Percentiles rank a stretch among this genome's conserved stretches.
Evolutionary conservation across 2,329 filamentous ascomycete species (phyloP).

Genomic region (Pleomassaria siparia): DNA sequence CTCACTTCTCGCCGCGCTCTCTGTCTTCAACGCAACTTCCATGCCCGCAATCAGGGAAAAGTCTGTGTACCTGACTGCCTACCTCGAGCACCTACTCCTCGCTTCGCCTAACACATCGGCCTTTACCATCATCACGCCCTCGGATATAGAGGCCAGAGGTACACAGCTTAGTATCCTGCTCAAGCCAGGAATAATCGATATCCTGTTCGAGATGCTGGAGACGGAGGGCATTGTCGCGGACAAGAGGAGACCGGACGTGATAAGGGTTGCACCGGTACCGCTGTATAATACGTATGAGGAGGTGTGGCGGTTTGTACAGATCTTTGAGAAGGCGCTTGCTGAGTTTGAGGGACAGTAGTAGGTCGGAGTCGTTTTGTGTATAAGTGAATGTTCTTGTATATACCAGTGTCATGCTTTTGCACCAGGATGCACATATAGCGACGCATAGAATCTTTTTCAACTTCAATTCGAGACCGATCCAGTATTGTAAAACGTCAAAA

Average conservation of each 20-base stretch:
- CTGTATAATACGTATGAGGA: slow-evolving; percentile 81
- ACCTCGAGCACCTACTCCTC: slow-evolving; percentile 47
- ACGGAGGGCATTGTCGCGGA: slow-evolving; percentile 74
- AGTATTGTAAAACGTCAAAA: too few species aligned
- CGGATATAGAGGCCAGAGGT: slow-evolving; percentile 66
- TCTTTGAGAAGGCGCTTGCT: slow-evolving; percentile 50
- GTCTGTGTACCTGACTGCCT: slow-evolving; percentile 72
- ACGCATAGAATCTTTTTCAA: too few species aligned
- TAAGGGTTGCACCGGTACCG: slow-evolving; percentile 79
- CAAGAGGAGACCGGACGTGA: slow-evolving; percentile 81
- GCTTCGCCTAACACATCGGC: slow-evolving; percentile 22
- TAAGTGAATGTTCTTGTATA: too few species aligned
- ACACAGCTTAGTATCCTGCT: slow-evolving; percentile 79
- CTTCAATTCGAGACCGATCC: too few species aligned
- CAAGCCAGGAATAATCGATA: slow-evolving; percentile 67
- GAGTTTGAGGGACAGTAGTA: not conserved
- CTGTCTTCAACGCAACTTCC: slow-evolving; percentile 70
- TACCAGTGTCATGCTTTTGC: too few species aligned
- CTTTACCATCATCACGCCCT: slow-evolving; percentile 65
- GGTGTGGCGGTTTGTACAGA: slow-evolving; percentile 50
- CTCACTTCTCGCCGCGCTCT: slow-evolving; percentile 70
- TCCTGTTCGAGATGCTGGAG: slow-evolving; percentile 65
- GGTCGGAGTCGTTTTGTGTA: too few species aligned
- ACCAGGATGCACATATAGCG: too few species aligned
- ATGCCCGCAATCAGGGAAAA: slow-evolving; percentile 70